Conservation (phyloP, 192 early-diverging fungal species). For the Allomyces macrogynus region DNA sequence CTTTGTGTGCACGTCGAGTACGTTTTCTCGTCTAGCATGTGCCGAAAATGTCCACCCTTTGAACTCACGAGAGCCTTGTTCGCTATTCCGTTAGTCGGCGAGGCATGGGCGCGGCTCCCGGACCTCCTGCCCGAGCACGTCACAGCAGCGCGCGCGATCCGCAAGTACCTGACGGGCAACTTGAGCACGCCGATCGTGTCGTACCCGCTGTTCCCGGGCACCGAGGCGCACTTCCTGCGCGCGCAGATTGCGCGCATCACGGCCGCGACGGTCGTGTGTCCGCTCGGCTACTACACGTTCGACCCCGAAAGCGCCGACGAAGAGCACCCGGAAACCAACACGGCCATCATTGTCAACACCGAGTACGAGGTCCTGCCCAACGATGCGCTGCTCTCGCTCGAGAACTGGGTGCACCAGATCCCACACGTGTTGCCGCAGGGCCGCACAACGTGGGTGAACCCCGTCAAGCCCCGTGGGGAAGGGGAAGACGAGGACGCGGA, state of each 20-base stretch:
- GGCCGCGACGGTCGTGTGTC: slow-evolving; percentile 29
- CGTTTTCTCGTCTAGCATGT: background rate
- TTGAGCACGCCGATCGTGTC: slow-evolving; percentile 23
- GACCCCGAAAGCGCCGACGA: slow-evolving; percentile 28
- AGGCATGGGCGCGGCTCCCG: slow-evolving; percentile 24
- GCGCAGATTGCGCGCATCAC: slow-evolving; percentile 41
- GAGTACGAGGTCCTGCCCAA: slow-evolving; percentile 28
- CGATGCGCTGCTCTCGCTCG: slow-evolving; percentile 18
- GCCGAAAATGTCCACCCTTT: background rate
- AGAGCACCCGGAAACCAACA: slow-evolving; percentile 22
- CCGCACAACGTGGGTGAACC: slow-evolving; percentile 30
- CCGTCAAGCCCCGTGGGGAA: slow-evolving; percentile 6
- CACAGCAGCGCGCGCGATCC: slow-evolving; percentile 21
- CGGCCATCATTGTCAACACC: slow-evolving; percentile 33
- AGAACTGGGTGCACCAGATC: slow-evolving; percentile 41
- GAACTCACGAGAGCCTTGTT: background rate
- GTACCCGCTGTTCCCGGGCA: slow-evolving; percentile 30
- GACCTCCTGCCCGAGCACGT: slow-evolving; percentile 36
- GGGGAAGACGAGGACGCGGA: slow-evolving; percentile 15
- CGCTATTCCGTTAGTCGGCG: slow-evolving; percentile 15
- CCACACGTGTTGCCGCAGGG: slow-evolving; percentile 42
- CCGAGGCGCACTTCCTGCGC: slow-evolving; percentile 36
- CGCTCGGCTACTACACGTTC: slow-evolving; percentile 35
- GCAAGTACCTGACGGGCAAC: slow-evolving; percentile 34
- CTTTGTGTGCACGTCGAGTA: slow-evolving; percentile 28